Base-by-base conservation (phyloP, 2,329 filamentous ascomycete genomes). In the Didymella glomerata region DNA sequence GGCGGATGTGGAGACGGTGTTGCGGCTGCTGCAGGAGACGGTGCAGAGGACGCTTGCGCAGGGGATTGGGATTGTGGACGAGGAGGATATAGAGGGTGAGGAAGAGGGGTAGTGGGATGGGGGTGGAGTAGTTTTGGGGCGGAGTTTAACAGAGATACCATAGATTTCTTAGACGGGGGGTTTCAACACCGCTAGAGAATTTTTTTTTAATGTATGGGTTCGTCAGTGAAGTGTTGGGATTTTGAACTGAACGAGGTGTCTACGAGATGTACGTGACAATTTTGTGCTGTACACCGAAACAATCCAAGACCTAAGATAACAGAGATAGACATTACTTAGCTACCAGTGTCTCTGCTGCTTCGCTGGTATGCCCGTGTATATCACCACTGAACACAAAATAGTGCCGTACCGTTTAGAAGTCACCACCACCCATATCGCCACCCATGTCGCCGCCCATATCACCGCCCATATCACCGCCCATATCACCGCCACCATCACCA, bases 1-100 rank as follows among this genome's bases (percentile, higher is more conserved):
- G 2, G 45, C 40, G 20, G 56, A 59, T 30, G 46, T 59, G 0
- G 56, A 59, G 46, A 48, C 46, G 2, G 46, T 59, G 25, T 24
- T 59, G 34, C 20, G 50, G 46, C 10, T 59, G 56, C 24, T 59
- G 51, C 56, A 59, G 32, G 56, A 59, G 56, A 59, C 56, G 25
- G 46, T 59, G 11, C 56, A 54, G 24, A 30, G 56, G 32, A 59
- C 50, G 46, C 46, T 59, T 7, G 56, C 54, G 28, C 56, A 59
- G 32, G 56, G 56, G 8, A 46, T 58, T 41, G 56, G 30, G 20
- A 58, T 58, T 24, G 45, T 58, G 40, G 56, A 58, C 18, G 56
- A 58, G 10, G 55, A 54, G 40, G 55, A 58, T n/a, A 5, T 49
- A 0, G 30, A 53, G 16, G 49, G 41, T 2, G 55, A 41, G 3